These are phyloP conservation scores for Collybiopsis confluens DNA, from an alignment of 768 basidiomycete species.

Conservation along the genomic window DNA sequence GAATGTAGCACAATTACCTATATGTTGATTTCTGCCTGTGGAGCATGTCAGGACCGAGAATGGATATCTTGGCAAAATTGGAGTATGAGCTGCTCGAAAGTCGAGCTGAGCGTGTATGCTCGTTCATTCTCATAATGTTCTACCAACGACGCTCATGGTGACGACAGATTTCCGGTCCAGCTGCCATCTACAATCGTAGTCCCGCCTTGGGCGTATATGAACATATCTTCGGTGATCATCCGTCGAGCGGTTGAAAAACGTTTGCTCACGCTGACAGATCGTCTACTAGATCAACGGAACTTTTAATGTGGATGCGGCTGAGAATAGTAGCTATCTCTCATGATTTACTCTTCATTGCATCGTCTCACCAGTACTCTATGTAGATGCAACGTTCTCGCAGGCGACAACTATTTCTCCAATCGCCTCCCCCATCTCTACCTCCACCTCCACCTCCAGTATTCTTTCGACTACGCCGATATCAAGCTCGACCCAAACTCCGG, in stretches of 20 bases:
- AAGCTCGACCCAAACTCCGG: not conserved
- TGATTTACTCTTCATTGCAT: not conserved
- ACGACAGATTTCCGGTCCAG: conserved; percentile 36
- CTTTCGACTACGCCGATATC: not conserved
- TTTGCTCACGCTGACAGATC: not conserved
- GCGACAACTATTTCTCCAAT: not conserved
- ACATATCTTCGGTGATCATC: conserved; percentile 32
- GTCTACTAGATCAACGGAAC: not conserved
- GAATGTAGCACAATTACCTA: conserved; percentile 58
- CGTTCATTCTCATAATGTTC: not conserved
- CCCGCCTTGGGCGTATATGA: conserved; percentile 55
- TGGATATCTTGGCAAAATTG: conserved; percentile 35
- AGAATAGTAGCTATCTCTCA: not conserved
- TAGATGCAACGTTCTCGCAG: conserved; percentile 3
- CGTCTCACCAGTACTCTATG: not conserved
- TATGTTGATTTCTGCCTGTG: conserved; percentile 55
- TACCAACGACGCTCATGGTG: not conserved
- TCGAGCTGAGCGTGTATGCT: conserved; percentile 27
- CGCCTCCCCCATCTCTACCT: conserved; percentile 13
- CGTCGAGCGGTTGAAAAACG: too few species aligned
- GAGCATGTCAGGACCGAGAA: conserved; percentile 47
- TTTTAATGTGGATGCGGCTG: not conserved
- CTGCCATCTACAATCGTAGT: conserved; percentile 41
- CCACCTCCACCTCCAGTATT: conserved; percentile 6
- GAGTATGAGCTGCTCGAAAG: conserved; percentile 30